phyloP scores from a whole-genome alignment of 2,329 filamentous ascomycete species.

The Podosphaera xanthii region DNA sequence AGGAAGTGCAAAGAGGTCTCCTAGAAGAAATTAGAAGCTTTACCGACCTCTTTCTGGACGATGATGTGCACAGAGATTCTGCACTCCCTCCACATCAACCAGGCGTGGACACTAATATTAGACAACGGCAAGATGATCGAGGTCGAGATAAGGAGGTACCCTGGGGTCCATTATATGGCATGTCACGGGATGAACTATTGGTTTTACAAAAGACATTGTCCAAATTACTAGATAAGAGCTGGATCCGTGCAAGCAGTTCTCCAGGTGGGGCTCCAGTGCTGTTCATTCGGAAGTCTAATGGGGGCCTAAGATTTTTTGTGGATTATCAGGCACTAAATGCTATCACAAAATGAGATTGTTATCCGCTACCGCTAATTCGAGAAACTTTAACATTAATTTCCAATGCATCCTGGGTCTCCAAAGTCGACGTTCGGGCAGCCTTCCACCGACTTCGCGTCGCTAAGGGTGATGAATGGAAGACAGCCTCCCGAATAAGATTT shows the following conservation, averaged over 20 bases:
- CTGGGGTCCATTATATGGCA: background rate
- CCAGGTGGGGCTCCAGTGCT: too few relatives aligned
- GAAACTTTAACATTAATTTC: background rate
- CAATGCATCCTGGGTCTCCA: background rate
- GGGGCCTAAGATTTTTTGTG: too few relatives aligned
- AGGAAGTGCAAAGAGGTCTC: background rate
- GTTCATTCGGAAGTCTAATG: too few relatives aligned
- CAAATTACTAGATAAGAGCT: background rate
- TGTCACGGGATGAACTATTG: background rate
- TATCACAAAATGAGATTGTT: background rate
- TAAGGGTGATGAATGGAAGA: background rate
- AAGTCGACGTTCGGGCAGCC: too few relatives aligned
- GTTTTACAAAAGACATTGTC: background rate
- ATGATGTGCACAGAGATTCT: too few relatives aligned
- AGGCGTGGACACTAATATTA: too few relatives aligned
- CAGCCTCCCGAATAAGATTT: background rate
- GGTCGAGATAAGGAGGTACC: too few relatives aligned
- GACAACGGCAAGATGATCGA: too few relatives aligned
- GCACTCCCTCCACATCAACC: too few relatives aligned
- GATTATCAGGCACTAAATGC: too few relatives aligned
- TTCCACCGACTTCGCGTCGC: background rate
- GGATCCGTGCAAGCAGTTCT: too few relatives aligned
- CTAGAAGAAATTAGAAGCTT: background rate
- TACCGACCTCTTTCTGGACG: too few relatives aligned
- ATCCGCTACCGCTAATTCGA: background rate